Percentiles rank a stretch among this genome's conserved stretches.
These are phyloP conservation scores for Gigaspora rosea DNA, from an alignment of 192 early-diverging fungal species.

Conservation along the genomic window DNA sequence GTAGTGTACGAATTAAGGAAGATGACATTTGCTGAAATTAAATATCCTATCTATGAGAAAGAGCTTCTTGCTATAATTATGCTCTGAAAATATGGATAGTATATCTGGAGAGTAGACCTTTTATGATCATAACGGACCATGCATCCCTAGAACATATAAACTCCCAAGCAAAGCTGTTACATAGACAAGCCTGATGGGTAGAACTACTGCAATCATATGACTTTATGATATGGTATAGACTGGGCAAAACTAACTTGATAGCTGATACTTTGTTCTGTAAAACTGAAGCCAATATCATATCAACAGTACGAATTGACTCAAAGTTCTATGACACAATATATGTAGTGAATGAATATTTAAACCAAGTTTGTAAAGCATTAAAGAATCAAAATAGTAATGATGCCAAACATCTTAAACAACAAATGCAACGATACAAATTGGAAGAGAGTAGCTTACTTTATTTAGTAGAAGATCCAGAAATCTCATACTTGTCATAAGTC, in stretches of 20 bases:
- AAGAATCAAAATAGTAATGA: too few relatives aligned
- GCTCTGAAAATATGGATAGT: conserved; percentile 16
- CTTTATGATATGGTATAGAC: conserved; percentile 3
- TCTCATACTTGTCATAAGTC: too few relatives aligned
- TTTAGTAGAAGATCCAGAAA: too few relatives aligned
- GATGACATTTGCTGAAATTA: conserved; percentile 26
- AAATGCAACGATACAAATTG: too few relatives aligned
- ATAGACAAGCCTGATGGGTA: conserved; percentile 17
- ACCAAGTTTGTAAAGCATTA: too few relatives aligned
- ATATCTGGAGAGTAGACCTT: conserved; percentile 25
- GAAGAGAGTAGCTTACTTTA: too few relatives aligned
- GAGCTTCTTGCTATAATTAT: conserved; percentile 25
- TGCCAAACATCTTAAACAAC: too few relatives aligned
- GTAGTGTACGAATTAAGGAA: conserved; percentile 38
- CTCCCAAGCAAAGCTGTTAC: conserved; percentile 23
- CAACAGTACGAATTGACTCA: background rate
- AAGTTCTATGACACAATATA: too few relatives aligned
- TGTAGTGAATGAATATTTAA: too few relatives aligned
- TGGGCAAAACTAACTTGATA: background rate
- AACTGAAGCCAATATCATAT: background rate
- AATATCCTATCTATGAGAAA: conserved; percentile 37
- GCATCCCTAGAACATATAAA: too few relatives aligned
- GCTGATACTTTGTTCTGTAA: background rate
- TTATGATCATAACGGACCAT: conserved; percentile 17
- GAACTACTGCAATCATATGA: conserved; percentile 15